A percentile compares a stretch with the other conserved stretches of the same genome.
These are phyloP conservation scores for Colletotrichum godetiae DNA, from an alignment of 2,329 filamentous ascomycete species.

Conservation along the genomic window DNA sequence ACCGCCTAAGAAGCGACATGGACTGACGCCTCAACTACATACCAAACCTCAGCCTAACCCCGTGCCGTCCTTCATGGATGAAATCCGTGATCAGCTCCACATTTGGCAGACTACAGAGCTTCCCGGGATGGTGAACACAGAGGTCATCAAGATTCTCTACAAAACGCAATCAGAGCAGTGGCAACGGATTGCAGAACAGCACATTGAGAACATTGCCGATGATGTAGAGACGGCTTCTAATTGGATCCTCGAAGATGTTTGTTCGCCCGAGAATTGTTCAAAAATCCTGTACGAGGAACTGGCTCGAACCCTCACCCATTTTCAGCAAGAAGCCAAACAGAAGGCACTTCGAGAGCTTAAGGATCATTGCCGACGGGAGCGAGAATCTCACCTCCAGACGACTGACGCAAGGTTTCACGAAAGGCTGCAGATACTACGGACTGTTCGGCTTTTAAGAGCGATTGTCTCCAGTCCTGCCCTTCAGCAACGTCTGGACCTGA, in stretches of 20 bases:
- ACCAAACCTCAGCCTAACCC: neutral
- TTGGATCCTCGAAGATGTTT: constrained; percentile 36
- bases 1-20: neutral
- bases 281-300: constrained; percentile 37
- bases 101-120: constrained; percentile 45
- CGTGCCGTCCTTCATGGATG: constrained; percentile 21
- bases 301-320: neutral
- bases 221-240: constrained; percentile 35
- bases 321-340: constrained; percentile 14
- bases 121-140: constrained; percentile 46
- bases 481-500: neutral
- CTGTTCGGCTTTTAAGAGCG: constrained; percentile 37
- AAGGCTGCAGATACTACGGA: constrained; percentile 37
- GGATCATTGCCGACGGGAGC: constrained; percentile 27
- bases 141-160: constrained; percentile 45
- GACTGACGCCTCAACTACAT: neutral
- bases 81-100: constrained; percentile 42
- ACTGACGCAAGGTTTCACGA: constrained; percentile 40
- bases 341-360: constrained; percentile 11
- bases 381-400: constrained; percentile 37
- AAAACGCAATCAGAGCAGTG: constrained; percentile 46
- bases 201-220: constrained; percentile 39
- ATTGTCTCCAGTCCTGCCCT: constrained; percentile 9
- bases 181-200: constrained; percentile 39
- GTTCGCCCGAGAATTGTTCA: constrained; percentile 23